These are phyloP conservation scores for Stephania cephalantha DNA, from an alignment of 164 flowering plant species.

Conservation along the genomic window DNA sequence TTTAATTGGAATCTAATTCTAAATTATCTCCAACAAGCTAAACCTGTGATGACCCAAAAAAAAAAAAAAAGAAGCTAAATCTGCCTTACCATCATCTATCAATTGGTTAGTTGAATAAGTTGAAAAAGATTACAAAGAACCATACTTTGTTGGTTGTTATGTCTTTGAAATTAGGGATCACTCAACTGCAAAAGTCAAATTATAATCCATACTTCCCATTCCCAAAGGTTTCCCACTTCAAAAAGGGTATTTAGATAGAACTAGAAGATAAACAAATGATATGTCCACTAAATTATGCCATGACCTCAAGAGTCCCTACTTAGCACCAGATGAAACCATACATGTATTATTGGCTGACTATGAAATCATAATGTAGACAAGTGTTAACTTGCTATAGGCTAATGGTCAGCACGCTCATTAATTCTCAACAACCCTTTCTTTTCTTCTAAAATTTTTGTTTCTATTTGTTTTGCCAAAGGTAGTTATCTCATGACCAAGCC, in stretches of 20 bases:
- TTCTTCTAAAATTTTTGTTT: too few species aligned
- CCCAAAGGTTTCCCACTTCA: neutral
- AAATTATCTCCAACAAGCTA: too few species aligned
- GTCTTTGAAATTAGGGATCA: neutral
- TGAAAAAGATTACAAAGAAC: neutral
- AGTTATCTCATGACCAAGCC: neutral
- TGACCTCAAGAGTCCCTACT: neutral
- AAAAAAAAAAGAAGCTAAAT: neutral
- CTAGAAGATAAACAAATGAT: neutral
- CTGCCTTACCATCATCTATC: neutral
- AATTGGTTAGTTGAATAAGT: neutral
- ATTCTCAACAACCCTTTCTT: neutral
- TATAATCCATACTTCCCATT: neutral
- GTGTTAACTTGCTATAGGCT: neutral
- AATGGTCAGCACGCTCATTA: neutral
- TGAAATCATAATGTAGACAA: neutral
- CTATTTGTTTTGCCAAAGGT: neutral
- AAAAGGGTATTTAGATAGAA: neutral
- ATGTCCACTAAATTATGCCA: neutral
- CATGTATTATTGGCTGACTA: neutral
- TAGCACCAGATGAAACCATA: neutral
- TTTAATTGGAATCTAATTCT: too few species aligned
- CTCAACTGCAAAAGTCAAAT: conserved; percentile 1
- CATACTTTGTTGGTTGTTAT: neutral
- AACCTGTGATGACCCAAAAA: too few species aligned